Evolutionary conservation across 345 rosid species (phyloP).

Genomic region (Garcia nutans): DNA sequence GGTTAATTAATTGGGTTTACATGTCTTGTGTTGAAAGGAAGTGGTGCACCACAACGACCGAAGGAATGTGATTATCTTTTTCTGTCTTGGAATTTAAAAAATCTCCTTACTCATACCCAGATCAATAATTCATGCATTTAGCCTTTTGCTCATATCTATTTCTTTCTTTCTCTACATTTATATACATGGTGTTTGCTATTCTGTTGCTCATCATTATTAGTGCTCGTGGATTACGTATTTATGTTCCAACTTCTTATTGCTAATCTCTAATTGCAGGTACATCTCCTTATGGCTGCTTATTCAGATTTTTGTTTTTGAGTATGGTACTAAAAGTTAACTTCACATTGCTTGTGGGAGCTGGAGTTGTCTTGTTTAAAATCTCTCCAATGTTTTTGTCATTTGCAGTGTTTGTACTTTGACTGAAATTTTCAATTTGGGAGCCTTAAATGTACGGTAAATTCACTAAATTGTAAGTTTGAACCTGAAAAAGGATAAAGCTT

Average conservation of each 20-base stretch:
- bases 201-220: neutral
- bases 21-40: neutral
- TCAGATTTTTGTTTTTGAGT: neutral
- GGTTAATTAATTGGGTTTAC: neutral
- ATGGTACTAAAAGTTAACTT: neutral
- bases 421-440: neutral
- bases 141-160: neutral
- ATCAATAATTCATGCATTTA: neutral
- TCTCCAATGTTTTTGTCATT: neutral
- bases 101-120: neutral
- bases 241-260: neutral
- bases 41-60: neutral
- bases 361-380: neutral
- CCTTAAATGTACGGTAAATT: neutral
- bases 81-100: neutral
- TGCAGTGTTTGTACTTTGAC: neutral
- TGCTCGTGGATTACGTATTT: neutral
- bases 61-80: neutral
- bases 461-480: neutral
- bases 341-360: neutral
- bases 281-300: neutral
- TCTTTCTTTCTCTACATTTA: neutral
- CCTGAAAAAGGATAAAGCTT: neutral
- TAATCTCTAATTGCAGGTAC: conserved; percentile 5
- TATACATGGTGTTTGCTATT: neutral